Evolutionary conservation across 2,329 filamentous ascomycete genomes (phyloP), one percentile per base, ranked within the genome.

Genomic region (Xylariaceae sp.): DNA sequence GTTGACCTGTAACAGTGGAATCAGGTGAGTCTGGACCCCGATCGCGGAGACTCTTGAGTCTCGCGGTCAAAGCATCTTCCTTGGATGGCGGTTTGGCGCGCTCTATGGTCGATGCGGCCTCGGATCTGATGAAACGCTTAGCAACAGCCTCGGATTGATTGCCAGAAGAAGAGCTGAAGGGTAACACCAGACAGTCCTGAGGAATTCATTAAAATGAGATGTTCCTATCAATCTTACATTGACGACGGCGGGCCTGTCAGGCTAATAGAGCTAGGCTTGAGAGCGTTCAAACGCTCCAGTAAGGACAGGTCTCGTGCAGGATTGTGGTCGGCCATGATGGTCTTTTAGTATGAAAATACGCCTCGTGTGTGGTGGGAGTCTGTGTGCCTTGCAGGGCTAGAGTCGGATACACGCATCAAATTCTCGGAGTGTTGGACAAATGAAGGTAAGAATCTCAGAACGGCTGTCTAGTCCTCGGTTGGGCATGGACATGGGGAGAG

Each of bases 281-380:
- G 72, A 8, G 82, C 82, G 55, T 82, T 82, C 35, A 85, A 74
- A 35, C 82, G 78, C 58, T 81, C 78, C 18, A 84, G 72, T 23
- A 85, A 72, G 17, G 77, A 77, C 61, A 73, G 76, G 64, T 83
- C 81, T 39, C 68, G 63, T 55, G 62, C 65, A 17, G 59, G 55
- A 49, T 48, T 55, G 42, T 64, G 56, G 52, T 58, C 58, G 5
- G 59, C 56, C 69, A 71, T 71, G 48, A 51, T 66, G 60, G 56
- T 52, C 44, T 57, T 55, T 30, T 30, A 30, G 23, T 30, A 30
- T 37, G 37, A 42, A 9, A 42, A 42, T 42, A 42, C 13, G 37
- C 37, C 9, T 10, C 4, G 13, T 13, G 13, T 42, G 30, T 39
- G 18, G 10, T 13, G 4, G 50, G 10, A 52, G 10, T 48, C 15